Evolutionary conservation across 2,329 filamentous ascomycete species (phyloP).

Genomic region (Elsinoe australis): DNA sequence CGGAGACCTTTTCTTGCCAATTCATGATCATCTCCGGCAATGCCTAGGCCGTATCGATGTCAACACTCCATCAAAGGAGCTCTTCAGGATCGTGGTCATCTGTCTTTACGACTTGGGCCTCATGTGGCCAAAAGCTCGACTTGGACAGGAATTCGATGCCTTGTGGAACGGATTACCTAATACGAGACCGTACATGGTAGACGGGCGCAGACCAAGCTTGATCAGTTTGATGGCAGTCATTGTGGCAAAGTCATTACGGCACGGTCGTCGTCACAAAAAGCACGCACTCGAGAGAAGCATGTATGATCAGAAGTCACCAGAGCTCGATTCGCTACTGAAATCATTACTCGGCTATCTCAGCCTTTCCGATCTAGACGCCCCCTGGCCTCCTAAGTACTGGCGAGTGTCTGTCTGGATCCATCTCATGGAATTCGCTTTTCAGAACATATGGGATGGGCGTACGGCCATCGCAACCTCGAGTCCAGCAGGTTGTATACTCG

Average conservation of each 20-base stretch:
- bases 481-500: slow-evolving; percentile 67
- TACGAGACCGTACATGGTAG: too few species aligned
- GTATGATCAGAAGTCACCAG: too few species aligned
- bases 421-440: slow-evolving; percentile 45
- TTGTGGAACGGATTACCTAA: too few species aligned
- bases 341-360: neutral
- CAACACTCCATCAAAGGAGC: neutral
- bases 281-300: too few species aligned
- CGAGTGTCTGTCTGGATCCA: neutral
- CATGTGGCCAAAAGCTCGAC: neutral
- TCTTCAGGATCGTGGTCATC: neutral
- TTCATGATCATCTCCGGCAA: neutral
- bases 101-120: neutral
- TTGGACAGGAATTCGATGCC: neutral
- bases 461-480: slow-evolving; percentile 62
- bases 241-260: too few species aligned
- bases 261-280: too few species aligned
- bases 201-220: too few species aligned
- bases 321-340: too few species aligned
- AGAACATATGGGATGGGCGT: slow-evolving; percentile 73
- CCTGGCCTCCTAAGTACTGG: neutral
- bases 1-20: too few species aligned
- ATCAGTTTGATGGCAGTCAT: too few species aligned
- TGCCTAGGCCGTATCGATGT: neutral
- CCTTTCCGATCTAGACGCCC: neutral